A percentile compares a stretch with the other conserved stretches of the same genome.
Conservation (phyloP, 1,139 yeast species). For the Sporopachydermia cereana region DNA sequence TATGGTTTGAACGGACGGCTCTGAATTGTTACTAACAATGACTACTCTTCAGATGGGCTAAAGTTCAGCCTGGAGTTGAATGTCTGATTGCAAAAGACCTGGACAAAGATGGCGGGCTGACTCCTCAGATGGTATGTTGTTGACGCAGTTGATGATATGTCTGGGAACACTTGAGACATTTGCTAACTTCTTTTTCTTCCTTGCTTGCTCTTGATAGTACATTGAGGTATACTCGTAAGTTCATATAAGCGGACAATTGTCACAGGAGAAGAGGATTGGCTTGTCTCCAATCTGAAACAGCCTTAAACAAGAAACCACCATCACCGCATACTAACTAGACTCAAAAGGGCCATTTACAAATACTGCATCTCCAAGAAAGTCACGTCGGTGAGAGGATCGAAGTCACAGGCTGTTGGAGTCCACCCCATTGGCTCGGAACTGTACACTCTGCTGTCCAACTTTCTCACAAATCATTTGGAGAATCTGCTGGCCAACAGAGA, state of each 20-base stretch:
- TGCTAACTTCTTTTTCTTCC: neutral
- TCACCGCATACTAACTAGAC: no score
- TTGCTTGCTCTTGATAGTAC: slow-evolving; percentile 16
- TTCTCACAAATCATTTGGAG: slow-evolving; percentile 50
- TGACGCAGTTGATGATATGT: neutral
- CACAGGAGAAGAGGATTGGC: no score
- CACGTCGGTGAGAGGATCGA: slow-evolving; percentile 23
- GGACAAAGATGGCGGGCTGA: slow-evolving; percentile 13
- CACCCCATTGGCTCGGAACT: slow-evolving; percentile 78
- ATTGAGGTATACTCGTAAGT: slow-evolving; percentile 29
- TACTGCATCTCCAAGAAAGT: slow-evolving; percentile 82
- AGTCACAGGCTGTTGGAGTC: slow-evolving; percentile 27
- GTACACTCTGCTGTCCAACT: slow-evolving; percentile 57
- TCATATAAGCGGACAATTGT: neutral
- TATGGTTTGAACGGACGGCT: no score
- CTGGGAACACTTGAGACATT: slow-evolving; percentile 7
- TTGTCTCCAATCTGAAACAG: no score
- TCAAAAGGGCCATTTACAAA: slow-evolving; percentile 89
- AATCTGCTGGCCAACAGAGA: slow-evolving; percentile 28
- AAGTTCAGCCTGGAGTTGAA: slow-evolving; percentile 5
- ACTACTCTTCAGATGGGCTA: slow-evolving; percentile 5
- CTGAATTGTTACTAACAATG: no score
- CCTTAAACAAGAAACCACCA: no score
- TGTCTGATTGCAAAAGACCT: slow-evolving; percentile 4
- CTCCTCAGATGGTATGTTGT: slow-evolving; percentile 23